Base-by-base conservation (phyloP, 371 early-diverging fungal genomes). In the Nematocida sp. region DNA sequence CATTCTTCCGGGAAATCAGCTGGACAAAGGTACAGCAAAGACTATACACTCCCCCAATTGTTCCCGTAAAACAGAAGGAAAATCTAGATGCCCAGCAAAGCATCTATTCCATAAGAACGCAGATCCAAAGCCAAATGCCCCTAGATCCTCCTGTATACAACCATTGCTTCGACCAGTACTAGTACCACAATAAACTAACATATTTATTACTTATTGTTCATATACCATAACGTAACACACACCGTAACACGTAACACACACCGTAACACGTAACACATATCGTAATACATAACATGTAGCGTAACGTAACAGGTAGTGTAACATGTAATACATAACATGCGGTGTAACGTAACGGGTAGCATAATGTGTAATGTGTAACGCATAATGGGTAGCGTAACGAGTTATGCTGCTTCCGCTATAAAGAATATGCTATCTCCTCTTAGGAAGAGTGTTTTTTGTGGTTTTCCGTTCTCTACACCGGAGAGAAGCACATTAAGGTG, bases 1-100 rank as follows among this genome's bases (percentile, higher is more conserved):
- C 88, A 1, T 94, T 91, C 85, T 94, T 94, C 75, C 88, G 86
- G 18, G 85, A 92, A n/a, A 85, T 89, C 49, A 92, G 89, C 89
- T 93, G 94, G 0, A 83, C 93, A 55, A 81, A 95, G 55, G 89
- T 95, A 67, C 78, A 85, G 7, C 87, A 87, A 66, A 9, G 63
- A 33, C 88, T 88, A 16, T 87, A 78, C 18, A 38, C 40, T 5
- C 80, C 95, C 18, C 97, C 97, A 1, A 91, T 93, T 86, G 86
- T 95, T 39, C 97, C 97, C 20, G 33, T 33, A 28, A 71, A 71
- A 28, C 13, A 20, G 33, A 26, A 61, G 13, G 42, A 60, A 9
- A 30, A 71, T 28, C 11, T 7, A 38, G 42, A 49, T 18, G 53
- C 35, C 26, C 13, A 3, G 4, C n/a, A 28, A 42, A n/a, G 30